Evolutionary conservation across 495 filamentous ascomycete genomes (phyloP).

Genomic region (Platismatia glauca): DNA sequence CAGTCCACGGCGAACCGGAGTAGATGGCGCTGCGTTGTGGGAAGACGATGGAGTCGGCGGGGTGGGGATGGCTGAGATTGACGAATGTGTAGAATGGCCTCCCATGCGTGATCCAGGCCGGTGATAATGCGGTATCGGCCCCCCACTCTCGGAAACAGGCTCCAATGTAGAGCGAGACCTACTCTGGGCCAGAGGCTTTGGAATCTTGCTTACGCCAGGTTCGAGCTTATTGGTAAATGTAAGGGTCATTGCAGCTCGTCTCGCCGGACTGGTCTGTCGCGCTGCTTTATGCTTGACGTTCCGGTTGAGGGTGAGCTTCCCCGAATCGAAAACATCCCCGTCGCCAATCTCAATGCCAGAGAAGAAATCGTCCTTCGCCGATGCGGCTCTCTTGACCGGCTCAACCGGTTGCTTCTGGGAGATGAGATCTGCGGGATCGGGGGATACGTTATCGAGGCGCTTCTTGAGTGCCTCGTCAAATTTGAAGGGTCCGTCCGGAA

Average conservation of each 20-base stretch:
- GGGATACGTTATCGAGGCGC: slow-evolving; percentile 46
- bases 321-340: slow-evolving; percentile 68
- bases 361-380: slow-evolving; percentile 73
- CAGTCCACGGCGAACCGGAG: slow-evolving; percentile 51
- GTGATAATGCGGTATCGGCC: slow-evolving; percentile 49
- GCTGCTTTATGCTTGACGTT: slow-evolving; percentile 79
- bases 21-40: slow-evolving; percentile 34
- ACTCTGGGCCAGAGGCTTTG: slow-evolving; percentile 54
- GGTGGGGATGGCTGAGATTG: slow-evolving; percentile 54
- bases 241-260: slow-evolving; percentile 68
- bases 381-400: slow-evolving; percentile 20
- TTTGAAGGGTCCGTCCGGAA: slow-evolving; percentile 75
- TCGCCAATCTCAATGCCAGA: slow-evolving; percentile 79
- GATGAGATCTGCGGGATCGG: slow-evolving; percentile 30
- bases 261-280: slow-evolving; percentile 57
- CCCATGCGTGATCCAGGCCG: slow-evolving; percentile 56
- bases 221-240: slow-evolving; percentile 75
- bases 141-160: slow-evolving; percentile 86
- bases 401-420: slow-evolving; percentile 27
- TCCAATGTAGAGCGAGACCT: slow-evolving; percentile 71
- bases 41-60: slow-evolving; percentile 37
- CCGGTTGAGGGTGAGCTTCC: slow-evolving; percentile 78
- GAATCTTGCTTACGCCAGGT: slow-evolving; percentile 46
- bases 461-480: slow-evolving; percentile 67
- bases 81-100: slow-evolving; percentile 57